Conservation (phyloP, 257 asterid genomes). For the Handroanthus guayacan region DNA sequence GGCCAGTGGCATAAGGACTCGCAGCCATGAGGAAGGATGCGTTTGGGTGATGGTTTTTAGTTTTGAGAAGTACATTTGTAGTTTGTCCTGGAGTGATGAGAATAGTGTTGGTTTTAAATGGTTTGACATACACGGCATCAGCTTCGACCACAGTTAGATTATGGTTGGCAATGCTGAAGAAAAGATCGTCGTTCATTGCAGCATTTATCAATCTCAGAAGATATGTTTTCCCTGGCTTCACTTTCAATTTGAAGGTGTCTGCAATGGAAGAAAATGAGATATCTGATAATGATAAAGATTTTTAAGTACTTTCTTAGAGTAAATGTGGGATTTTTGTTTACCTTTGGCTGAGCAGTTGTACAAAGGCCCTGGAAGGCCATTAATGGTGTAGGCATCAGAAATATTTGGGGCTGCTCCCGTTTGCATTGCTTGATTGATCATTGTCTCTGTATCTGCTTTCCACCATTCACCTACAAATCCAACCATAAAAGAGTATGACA, state of each 20-base stretch:
- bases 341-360: conserved; percentile 70
- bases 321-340: not conserved
- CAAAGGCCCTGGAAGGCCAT: conserved; percentile 68
- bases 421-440: conserved; percentile 60
- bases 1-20: conserved; percentile 66
- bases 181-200: conserved; percentile 69
- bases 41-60: conserved; percentile 51
- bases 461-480: conserved; percentile 69
- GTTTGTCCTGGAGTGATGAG: conserved; percentile 76
- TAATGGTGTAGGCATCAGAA: conserved; percentile 72
- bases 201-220: conserved; percentile 69
- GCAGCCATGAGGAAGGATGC: conserved; percentile 58
- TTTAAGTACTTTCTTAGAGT: no score
- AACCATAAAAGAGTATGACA: not conserved
- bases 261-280: conserved; percentile 8
- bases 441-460: conserved; percentile 62
- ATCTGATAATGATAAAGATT: not conserved
- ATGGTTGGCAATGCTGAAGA: conserved; percentile 69
- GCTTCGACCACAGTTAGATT: conserved; percentile 62
- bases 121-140: conserved; percentile 70
- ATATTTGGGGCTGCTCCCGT: conserved; percentile 67
- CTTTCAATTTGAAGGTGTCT: conserved; percentile 65
- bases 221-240: conserved; percentile 65
- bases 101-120: conserved; percentile 50
- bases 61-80: conserved; percentile 56